Percentiles rank a stretch among this genome's conserved stretches.
Conservation (phyloP, 441 rosid species). For the Adansonia gregorii region DNA sequence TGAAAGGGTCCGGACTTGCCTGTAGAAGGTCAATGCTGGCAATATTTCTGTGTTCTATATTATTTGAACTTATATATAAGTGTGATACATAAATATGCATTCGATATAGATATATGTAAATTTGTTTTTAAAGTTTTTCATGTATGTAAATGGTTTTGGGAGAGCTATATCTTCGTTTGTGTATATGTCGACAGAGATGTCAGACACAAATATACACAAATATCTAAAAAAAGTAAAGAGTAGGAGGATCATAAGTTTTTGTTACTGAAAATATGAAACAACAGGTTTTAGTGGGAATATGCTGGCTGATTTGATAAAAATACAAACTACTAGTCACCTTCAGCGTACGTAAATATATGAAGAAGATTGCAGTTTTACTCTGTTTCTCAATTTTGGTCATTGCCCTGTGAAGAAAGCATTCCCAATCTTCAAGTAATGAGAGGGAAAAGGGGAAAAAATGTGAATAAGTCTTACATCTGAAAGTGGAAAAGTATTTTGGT, state of each 20-base stretch:
- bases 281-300: not conserved
- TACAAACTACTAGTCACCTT: constrained; percentile 30
- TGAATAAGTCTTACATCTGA: constrained; percentile 14
- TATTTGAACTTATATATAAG: no score
- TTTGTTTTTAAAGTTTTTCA: no score
- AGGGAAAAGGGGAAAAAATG: constrained; percentile 16
- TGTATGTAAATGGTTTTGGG: no score
- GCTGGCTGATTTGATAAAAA: constrained; percentile 20
- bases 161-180: no score
- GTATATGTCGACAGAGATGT: no score
- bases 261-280: constrained; percentile 12
- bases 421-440: constrained; percentile 23
- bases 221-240: no score
- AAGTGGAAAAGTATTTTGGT: constrained; percentile 11
- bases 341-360: constrained; percentile 17
- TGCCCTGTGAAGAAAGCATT: constrained; percentile 34
- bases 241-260: not conserved
- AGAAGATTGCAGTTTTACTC: constrained; percentile 21
- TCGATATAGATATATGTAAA: no score
- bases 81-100: no score
- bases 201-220: no score
- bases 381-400: constrained; percentile 23
- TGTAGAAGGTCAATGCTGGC: not conserved
- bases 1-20: not conserved
- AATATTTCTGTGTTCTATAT: no score